Base-by-base conservation (phyloP, 2,329 filamentous ascomycete species). In the Rhytidhysteron rufulum region DNA sequence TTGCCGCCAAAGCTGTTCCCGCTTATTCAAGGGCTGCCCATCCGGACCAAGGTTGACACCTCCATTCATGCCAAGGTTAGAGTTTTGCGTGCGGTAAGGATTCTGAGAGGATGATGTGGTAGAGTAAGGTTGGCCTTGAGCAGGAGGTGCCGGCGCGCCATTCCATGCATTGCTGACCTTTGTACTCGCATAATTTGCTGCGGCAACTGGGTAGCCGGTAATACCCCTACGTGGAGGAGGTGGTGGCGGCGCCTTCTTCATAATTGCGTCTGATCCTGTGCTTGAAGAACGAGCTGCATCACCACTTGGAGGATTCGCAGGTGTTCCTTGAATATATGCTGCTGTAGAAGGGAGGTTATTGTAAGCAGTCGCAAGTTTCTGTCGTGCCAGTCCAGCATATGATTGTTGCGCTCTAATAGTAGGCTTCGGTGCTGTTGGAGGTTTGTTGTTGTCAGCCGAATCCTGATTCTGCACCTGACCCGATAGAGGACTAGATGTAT, bases 1-100 rank as follows among this genome's bases (percentile, higher is more conserved):
- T 41, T 82, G 75, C 45, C 75, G 72, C 87, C 86, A 93, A 34
- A 88, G 57, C 44, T 84, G 82, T 40, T 88, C 71, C 49, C 86
- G 84, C 67, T 85, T 88, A 61, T 80, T 87, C 36, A 69, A 54
- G 4, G 42, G 41, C 30, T 43, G 43, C 35, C 55, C 55, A 30
- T 47, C 16, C 27, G 37, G 39, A 2, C 34, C 34, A 9, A 27
- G 41, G 19, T 53, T 42, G 8, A 53, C 60, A 2, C 31, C 19
- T 22, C 52, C 51, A 19, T 36, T 27, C 37, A 31, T 34, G 24
- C 37, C 40, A 17, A 42, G 41, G 16, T 48, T 40, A 5, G 43
- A 44, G 18, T 48, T 40, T 9, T 34, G 39, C 30, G 35, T n/a
- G 3, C 32, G 32, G 27, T 40, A 37, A 1, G n/a, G 31, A 17